Percentiles rank a stretch among this genome's conserved stretches.
phyloP scores from a whole-genome alignment of 257 asterid species.

The Gentiana straminea region DNA sequence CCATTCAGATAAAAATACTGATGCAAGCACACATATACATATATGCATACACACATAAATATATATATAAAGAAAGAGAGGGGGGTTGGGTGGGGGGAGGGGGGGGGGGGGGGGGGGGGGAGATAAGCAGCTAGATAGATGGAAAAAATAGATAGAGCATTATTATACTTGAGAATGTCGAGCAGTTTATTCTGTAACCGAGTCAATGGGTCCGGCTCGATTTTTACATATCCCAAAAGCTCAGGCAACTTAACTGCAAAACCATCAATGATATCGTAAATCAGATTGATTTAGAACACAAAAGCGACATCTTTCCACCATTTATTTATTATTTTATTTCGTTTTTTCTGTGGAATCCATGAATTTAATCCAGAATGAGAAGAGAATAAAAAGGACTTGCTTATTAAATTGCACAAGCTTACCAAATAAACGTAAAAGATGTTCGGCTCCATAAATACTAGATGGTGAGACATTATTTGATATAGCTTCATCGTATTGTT shows the following conservation, averaged over 20 bases:
- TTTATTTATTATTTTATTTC: too few relatives aligned
- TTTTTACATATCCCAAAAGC: conserved; percentile 49
- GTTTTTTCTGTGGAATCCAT: too few relatives aligned
- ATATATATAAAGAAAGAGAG: too few relatives aligned
- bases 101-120: too few relatives aligned
- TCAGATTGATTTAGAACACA: background rate
- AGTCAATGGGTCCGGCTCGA: conserved; percentile 64
- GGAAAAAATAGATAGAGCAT: background rate
- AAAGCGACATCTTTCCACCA: too few relatives aligned
- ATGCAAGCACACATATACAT: too few relatives aligned
- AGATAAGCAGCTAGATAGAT: background rate
- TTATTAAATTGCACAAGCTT: conserved; percentile 6
- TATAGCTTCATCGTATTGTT: conserved; percentile 62
- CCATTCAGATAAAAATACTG: too few relatives aligned
- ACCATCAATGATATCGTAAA: conserved; percentile 15
- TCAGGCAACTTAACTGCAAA: conserved; percentile 92
- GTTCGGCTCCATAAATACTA: conserved; percentile 92
- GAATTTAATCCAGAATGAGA: too few relatives aligned
- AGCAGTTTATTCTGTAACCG: conserved; percentile 74
- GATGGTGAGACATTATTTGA: conserved; percentile 55
- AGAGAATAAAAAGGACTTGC: too few relatives aligned
- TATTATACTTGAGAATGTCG: conserved; percentile 75
- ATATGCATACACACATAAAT: too few relatives aligned
- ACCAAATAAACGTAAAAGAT: conserved; percentile 94
- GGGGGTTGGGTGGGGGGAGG: too few relatives aligned